These are phyloP conservation scores for Aspergillus aculeatinus DNA, from an alignment of 2,329 filamentous ascomycete species.

Conservation along the genomic window DNA sequence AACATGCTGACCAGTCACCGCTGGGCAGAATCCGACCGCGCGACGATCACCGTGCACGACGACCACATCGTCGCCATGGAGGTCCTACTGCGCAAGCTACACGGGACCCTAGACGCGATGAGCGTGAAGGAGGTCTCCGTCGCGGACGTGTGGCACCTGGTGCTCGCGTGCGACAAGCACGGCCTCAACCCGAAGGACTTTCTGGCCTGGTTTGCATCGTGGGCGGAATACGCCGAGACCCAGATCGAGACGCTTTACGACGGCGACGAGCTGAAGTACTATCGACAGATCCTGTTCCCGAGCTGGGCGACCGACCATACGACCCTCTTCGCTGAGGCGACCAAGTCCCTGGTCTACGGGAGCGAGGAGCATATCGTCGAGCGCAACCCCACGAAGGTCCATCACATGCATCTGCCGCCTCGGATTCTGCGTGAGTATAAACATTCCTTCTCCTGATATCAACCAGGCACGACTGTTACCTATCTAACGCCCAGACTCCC, in stretches of 20 bases:
- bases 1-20: too few species aligned
- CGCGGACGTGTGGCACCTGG: neutral
- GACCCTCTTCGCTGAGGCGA: neutral
- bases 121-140: neutral
- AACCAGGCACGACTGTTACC: too few species aligned
- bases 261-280: neutral
- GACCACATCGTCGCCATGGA: neutral
- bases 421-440: constrained; percentile 6
- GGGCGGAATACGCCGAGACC: neutral
- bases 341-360: constrained; percentile 1
- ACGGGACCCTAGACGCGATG: neutral
- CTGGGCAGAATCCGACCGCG: neutral
- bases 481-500: neutral
- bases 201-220: neutral
- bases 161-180: constrained; percentile 5
- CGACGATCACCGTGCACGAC: neutral
- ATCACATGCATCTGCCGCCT: constrained; percentile 2
- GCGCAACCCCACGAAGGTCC: neutral
- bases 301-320: constrained; percentile 6
- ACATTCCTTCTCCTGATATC: too few species aligned
- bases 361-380: neutral
- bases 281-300: neutral
- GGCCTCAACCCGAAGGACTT: neutral
- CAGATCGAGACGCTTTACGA: neutral
- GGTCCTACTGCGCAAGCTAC: neutral